phyloP scores from a whole-genome alignment of 2,329 filamentous ascomycete genomes.

The Karstenula rhodostoma region DNA sequence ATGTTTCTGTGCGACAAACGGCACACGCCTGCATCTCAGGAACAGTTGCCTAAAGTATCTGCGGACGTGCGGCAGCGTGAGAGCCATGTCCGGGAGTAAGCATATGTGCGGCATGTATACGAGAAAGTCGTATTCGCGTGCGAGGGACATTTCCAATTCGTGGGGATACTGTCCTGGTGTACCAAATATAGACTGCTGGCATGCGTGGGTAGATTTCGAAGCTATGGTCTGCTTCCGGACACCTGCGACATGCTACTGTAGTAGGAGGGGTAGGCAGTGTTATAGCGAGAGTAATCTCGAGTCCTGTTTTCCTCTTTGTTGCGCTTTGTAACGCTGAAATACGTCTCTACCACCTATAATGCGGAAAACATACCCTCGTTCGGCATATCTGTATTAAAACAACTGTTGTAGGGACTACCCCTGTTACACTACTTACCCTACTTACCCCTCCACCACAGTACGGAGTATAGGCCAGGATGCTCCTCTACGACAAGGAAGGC shows the following conservation, averaged over 20 bases:
- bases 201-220: not conserved
- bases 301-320: no score
- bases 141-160: not conserved
- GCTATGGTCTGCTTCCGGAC: not conserved
- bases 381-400: no score
- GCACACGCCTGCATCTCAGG: not conserved
- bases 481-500: not conserved
- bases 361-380: no score
- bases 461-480: not conserved
- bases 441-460: no score
- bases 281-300: no score
- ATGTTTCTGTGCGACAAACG: not conserved
- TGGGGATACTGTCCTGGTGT: not conserved
- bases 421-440: no score
- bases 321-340: no score
- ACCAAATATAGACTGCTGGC: not conserved
- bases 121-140: not conserved
- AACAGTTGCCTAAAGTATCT: constrained; percentile 8
- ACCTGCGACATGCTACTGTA: no score
- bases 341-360: no score
- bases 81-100: not conserved
- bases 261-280: no score
- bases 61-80: constrained; percentile 4
- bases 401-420: no score
- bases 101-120: not conserved